A percentile compares a stretch with the other conserved stretches of the same genome.
Conservation (phyloP, 1,284 basidiomycete genomes). For the Amylostereum areolatum region DNA sequence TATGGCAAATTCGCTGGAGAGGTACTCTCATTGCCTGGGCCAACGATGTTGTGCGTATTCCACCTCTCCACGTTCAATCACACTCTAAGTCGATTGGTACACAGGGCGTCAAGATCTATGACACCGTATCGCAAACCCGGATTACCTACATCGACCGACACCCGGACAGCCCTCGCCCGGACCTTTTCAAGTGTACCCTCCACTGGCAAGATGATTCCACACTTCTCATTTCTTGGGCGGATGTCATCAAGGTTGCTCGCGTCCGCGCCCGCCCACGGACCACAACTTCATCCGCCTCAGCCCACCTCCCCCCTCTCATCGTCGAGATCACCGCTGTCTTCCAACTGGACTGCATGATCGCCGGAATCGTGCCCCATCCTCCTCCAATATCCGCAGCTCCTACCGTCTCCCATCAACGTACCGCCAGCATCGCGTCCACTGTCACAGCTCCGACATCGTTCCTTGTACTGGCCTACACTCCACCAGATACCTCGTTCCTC, state of each 20-base stretch:
- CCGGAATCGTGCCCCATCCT: conserved; percentile 82
- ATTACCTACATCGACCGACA: conserved; percentile 88
- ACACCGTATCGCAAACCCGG: conserved; percentile 72
- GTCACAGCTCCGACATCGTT: conserved; percentile 49
- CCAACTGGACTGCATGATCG: conserved; percentile 93
- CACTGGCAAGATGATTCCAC: conserved; percentile 91
- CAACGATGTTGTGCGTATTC: conserved; percentile 70
- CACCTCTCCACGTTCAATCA: neutral
- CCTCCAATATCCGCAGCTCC: conserved; percentile 25
- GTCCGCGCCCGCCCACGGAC: conserved; percentile 60
- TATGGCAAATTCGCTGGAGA: conserved; percentile 90
- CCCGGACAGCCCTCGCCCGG: conserved; percentile 77
- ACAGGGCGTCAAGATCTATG: conserved; percentile 93
- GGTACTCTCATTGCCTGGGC: conserved; percentile 93
- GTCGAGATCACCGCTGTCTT: conserved; percentile 91
- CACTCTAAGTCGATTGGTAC: neutral
- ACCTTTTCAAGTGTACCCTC: conserved; percentile 89
- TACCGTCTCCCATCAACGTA: conserved; percentile 15
- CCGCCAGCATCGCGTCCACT: conserved; percentile 15
- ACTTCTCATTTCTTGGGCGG: conserved; percentile 91
- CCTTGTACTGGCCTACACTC: conserved; percentile 79
- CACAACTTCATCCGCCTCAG: conserved; percentile 32
- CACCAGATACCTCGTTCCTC: conserved; percentile 57
- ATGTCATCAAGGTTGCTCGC: conserved; percentile 88
- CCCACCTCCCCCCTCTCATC: conserved; percentile 46